Conservation (phyloP, 306 rosid genomes). For the Carpinus viminea region DNA sequence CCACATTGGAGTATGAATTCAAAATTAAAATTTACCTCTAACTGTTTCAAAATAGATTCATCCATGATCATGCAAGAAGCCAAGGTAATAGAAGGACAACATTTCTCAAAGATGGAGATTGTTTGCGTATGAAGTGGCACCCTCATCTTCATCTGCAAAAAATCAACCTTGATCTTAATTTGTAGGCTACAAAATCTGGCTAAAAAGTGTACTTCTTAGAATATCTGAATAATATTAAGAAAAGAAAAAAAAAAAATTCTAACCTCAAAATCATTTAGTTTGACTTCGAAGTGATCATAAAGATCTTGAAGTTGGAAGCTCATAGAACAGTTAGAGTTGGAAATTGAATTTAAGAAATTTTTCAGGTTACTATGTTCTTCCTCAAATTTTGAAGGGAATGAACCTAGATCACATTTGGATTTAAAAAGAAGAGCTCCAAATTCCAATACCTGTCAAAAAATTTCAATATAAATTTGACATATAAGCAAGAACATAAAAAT, state of each 20-base stretch:
- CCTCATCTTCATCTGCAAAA: slow-evolving; percentile 53
- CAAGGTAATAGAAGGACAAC: slow-evolving; percentile 49
- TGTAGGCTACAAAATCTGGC: slow-evolving; percentile 16
- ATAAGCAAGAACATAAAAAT: neutral
- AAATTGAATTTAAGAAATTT: slow-evolving; percentile 45
- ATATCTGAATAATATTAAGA: slow-evolving; percentile 16
- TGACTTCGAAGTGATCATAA: slow-evolving; percentile 58
- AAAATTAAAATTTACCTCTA: slow-evolving; percentile 57
- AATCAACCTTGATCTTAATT: slow-evolving; percentile 17
- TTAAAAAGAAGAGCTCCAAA: slow-evolving; percentile 49
- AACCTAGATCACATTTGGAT: slow-evolving; percentile 41
- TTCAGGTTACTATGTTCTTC: slow-evolving; percentile 39
- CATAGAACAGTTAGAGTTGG: slow-evolving; percentile 27
- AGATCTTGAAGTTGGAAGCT: slow-evolving; percentile 57
- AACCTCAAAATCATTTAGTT: slow-evolving; percentile 70
- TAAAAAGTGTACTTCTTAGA: slow-evolving; percentile 10
- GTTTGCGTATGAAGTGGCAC: slow-evolving; percentile 44
- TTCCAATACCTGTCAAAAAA: slow-evolving; percentile 53
- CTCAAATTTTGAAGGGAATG: slow-evolving; percentile 38
- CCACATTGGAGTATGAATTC: neutral
- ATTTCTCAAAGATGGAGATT: slow-evolving; percentile 59
- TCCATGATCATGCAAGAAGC: slow-evolving; percentile 62
- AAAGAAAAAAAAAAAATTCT: slow-evolving; percentile 27
- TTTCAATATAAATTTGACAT: slow-evolving; percentile 17
- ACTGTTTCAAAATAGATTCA: slow-evolving; percentile 65